Evolutionary conservation across 257 asterid species (phyloP).

Genomic region (Marsdenia floribunda): DNA sequence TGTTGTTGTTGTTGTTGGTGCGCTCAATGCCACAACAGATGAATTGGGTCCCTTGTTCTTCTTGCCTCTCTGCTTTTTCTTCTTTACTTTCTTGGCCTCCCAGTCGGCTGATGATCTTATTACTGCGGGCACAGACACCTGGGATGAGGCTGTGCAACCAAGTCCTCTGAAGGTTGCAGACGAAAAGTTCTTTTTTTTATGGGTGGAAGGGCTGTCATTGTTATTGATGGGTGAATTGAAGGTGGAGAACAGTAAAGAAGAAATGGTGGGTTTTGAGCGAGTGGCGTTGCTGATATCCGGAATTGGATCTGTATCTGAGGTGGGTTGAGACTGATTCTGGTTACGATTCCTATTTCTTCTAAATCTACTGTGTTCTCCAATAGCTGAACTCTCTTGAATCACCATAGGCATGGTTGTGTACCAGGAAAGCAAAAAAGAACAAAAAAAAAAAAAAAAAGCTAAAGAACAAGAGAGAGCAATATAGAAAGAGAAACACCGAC

Average conservation of each 20-base stretch:
- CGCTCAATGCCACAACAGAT: conserved; percentile 10
- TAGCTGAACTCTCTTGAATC: conserved; percentile 31
- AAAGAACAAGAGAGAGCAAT: background rate
- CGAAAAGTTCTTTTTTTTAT: conserved; percentile 66
- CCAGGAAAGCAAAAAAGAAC: background rate
- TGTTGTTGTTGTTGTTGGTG: conserved; percentile 1
- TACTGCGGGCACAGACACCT: conserved; percentile 85
- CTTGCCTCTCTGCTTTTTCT: conserved; percentile 24
- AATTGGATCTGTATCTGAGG: conserved; percentile 47
- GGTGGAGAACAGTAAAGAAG: conserved; percentile 48
- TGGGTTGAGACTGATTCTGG: conserved; percentile 23
- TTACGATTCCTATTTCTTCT: conserved; percentile 51
- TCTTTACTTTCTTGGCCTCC: conserved; percentile 67
- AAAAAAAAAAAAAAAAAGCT: background rate
- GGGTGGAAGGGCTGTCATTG: conserved; percentile 26
- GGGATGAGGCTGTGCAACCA: conserved; percentile 84
- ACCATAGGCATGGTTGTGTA: conserved; percentile 18
- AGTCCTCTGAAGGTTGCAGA: conserved; percentile 69
- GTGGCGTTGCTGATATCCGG: conserved; percentile 23
- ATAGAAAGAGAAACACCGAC: background rate
- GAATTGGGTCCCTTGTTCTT: conserved; percentile 15
- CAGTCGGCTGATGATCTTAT: conserved; percentile 81
- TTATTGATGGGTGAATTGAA: conserved; percentile 21
- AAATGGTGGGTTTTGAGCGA: conserved; percentile 65
- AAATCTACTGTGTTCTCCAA: conserved; percentile 37